Conservation (phyloP, 306 rosid species). For the Medicago lupulina region DNA sequence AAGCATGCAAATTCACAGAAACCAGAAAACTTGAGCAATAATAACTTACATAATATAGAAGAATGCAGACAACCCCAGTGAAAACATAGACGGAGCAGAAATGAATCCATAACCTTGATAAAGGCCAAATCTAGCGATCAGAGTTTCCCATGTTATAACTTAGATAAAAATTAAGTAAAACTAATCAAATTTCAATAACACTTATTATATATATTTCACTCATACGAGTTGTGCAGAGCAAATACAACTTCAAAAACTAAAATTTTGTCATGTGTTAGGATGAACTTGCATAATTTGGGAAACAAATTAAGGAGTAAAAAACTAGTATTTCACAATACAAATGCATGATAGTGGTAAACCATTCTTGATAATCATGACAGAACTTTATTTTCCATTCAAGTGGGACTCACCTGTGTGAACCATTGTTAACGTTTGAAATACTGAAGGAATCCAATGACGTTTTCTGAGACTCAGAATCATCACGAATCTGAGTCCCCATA, state of each 20-base stretch:
- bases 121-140: constrained; percentile 57
- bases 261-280: background rate
- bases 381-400: background rate
- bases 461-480: constrained; percentile 52
- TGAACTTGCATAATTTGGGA: background rate
- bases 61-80: constrained; percentile 78
- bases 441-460: constrained; percentile 85
- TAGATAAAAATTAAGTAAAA: constrained; percentile 31
- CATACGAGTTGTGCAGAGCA: constrained; percentile 1
- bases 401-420: constrained; percentile 68
- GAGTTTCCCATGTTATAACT: constrained; percentile 43
- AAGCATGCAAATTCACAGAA: constrained; percentile 22
- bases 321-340: background rate
- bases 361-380: background rate
- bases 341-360: background rate
- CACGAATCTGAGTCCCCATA: constrained; percentile 61
- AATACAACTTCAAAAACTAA: constrained; percentile 7
- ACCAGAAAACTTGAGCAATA: constrained; percentile 35
- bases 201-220: constrained; percentile 15
- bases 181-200: constrained; percentile 23
- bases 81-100: constrained; percentile 73
- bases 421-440: constrained; percentile 75
- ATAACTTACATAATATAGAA: constrained; percentile 76
- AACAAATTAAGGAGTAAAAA: background rate
- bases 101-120: constrained; percentile 90